Base-by-base conservation (phyloP, 805 yeast species). In the Pichia eremophila region DNA sequence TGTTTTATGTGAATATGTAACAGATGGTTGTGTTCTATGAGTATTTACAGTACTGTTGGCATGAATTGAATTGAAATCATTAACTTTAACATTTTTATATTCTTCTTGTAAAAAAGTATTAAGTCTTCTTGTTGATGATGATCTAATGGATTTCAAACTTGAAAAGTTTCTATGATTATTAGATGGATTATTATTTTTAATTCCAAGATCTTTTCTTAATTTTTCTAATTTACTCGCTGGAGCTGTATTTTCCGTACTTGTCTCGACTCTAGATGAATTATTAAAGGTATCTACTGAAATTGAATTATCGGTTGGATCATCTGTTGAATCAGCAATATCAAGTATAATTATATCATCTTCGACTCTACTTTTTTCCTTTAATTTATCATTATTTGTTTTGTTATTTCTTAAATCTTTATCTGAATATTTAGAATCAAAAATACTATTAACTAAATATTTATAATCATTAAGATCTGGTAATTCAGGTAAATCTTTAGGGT, bases 361-460 rank as follows among this genome's bases (percentile, higher is more conserved):
- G 27, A 46, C 31, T 31, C 25, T 36, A 43, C 25, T 22, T 5
- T 22, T 22, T 22, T 22, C 25, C 25, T 14, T 34, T 32, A 27
- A 32, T 8, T 31, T 6, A 8, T 34, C 14, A 3, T 27, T 31
- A 9, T 38, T 38, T 34, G 36, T 29, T 34, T 34, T 34, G 15
- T 12, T 12, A 34, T 34, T 34, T 34, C 1, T 3, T 34, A 14
- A 14, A 34, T 14, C 36, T 14, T 34, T 34, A 34, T 15, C 18
- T 15, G 17, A 34, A 15, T 14, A 34, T 34, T 7, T 10, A 12
- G 27, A 18, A 41, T 29, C 39, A 50, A 64, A 64, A 4, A 63
- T 63, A 2, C 64, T 58, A 40, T 61, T 63, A 18, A 64, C 60
- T 45, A 64, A 43, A 49, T 60, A 62, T 37, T 55, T 62, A 45